Evolutionary conservation across 2,329 filamentous ascomycete genomes (phyloP), one percentile per base, ranked within the genome.

Genomic region (Neonectria coccinea): DNA sequence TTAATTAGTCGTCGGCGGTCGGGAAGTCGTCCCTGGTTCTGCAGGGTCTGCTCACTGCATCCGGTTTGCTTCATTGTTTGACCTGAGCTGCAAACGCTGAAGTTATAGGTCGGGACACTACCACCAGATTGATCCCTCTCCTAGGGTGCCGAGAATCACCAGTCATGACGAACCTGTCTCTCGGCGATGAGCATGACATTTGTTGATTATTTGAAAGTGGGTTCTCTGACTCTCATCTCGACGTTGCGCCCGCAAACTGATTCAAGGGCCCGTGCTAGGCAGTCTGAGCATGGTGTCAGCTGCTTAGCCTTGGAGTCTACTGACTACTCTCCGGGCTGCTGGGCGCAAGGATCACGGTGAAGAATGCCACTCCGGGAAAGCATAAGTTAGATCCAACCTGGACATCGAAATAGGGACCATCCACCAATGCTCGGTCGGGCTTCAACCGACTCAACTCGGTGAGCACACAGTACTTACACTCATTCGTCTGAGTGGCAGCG

Each of bases 191-290:
- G 55, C 48, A 36, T 65, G 56, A 65, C 64, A 61, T 64, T 57
- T 69, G 54, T 69, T 62, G 50, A 72, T 69, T 59, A 54, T 52
- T 62, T 64, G 65, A 41, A 54, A 68, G 48, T 64, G 58, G 65
- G 51, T 59, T 64, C 47, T 65, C 58, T 69, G 64, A 67, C 61
- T 69, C 67, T 73, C 66, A 67, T 73, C 59, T 73, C 55, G 31
- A 62, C 41, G 58, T 68, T 74, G 70, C 72, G 72, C 70, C 70
- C 72, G 71, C 72, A 74, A 69, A 67, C 60, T 66, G 71, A 71
- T 73, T 74, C 70, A 64, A 71, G 66, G 55, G 65, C 54, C 60
- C 67, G 64, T 68, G 65, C 71, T 62, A 71, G 65, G 62, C 57
- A 10, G n/a, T 62, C 59, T 64, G 57, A 73, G 62, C 62, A 70